A percentile compares a stretch with the other conserved stretches of the same genome.
These are phyloP conservation scores for Irpex rosettiformis DNA, from an alignment of 1,284 basidiomycete species.

Conservation along the genomic window DNA sequence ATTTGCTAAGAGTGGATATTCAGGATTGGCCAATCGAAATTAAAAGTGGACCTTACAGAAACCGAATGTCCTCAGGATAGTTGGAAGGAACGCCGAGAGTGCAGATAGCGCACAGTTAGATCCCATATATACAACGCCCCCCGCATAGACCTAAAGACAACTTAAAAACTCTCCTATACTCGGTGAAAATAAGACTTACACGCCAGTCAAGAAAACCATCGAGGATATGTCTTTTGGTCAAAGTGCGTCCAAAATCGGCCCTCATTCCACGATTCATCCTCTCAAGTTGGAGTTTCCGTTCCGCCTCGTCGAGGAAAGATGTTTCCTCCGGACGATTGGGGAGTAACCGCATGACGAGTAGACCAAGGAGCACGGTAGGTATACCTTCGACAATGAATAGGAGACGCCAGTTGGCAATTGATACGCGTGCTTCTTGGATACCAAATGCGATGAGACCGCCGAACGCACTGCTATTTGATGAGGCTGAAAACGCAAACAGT, in stretches of 20 bases:
- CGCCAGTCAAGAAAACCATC: slow-evolving; percentile 73
- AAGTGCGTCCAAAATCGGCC: slow-evolving; percentile 60
- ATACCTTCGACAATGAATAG: slow-evolving; percentile 78
- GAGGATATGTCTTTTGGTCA: slow-evolving; percentile 62
- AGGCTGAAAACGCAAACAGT: background rate
- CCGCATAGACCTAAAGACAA: slow-evolving; percentile 50
- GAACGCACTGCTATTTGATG: slow-evolving; percentile 41
- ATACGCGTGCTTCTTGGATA: slow-evolving; percentile 51
- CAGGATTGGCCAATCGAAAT: background rate
- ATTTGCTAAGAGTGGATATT: slow-evolving; percentile 27
- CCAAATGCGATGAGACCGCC: slow-evolving; percentile 75
- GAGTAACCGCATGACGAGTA: slow-evolving; percentile 61
- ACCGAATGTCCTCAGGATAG: slow-evolving; percentile 74
- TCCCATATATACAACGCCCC: slow-evolving; percentile 72
- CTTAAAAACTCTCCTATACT: background rate
- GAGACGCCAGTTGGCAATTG: slow-evolving; percentile 59
- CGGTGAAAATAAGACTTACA: slow-evolving; percentile 28
- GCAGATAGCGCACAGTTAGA: slow-evolving; percentile 78
- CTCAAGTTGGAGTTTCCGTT: slow-evolving; percentile 70
- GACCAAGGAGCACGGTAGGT: slow-evolving; percentile 66
- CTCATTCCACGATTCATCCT: slow-evolving; percentile 71
- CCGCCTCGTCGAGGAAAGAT: slow-evolving; percentile 62
- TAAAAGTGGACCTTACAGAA: slow-evolving; percentile 36
- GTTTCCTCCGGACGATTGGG: slow-evolving; percentile 80
- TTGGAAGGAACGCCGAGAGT: slow-evolving; percentile 82